Base-by-base conservation (phyloP, 1,284 basidiomycete species). In the Ganoderma lingzhi region DNA sequence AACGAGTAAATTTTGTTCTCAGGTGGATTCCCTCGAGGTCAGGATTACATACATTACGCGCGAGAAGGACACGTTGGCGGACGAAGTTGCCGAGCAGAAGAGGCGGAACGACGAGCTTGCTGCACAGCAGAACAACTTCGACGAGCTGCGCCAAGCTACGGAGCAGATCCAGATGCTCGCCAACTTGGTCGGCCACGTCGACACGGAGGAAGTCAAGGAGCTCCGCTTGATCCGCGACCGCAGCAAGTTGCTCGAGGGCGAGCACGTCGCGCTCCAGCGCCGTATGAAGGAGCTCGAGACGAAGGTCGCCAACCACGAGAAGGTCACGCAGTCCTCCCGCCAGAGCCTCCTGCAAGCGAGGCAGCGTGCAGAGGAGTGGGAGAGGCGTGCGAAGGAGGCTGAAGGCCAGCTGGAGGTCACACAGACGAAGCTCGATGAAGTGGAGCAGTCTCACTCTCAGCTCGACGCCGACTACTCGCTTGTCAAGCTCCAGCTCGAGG, bases 361-460 rank as follows among this genome's bases (percentile, higher is more conserved):
- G 72, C 91, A 93, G 76, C 91, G 92, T 44, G 85, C 91, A 3
- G 82, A 86, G 2, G 93, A 95, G 73, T 94, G 92, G 92, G 93
- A 95, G 80, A 86, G 86, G 73, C 89, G 89, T 51, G 87, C 91
- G n/a, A 90, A 89, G 75, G 91, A 92, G 71, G 85, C 86, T 64
- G 90, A 93, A 78, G 82, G 81, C 23, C 85, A 90, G 69, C 79
- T 93, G 19, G 89, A 91, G 75, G 76, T 84, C 69, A 84, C 84
- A 19, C 85, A 84, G 69, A 88, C 86, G 60, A 86, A 86, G 75
- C 78, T 93, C 17, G 90, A 94, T 56, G 87, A 91, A 62, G 82
- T 85, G 6, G 92, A 94, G 72, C 88, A 91, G 75, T 84, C 82
- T 0, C 86, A 88, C 23, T 77, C 82, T 23, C 91, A 93, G 77